Percentiles rank a stretch among this genome's conserved stretches.
phyloP scores from a whole-genome alignment of 2,329 filamentous ascomycete genomes.

The Capronia epimyces region DNA sequence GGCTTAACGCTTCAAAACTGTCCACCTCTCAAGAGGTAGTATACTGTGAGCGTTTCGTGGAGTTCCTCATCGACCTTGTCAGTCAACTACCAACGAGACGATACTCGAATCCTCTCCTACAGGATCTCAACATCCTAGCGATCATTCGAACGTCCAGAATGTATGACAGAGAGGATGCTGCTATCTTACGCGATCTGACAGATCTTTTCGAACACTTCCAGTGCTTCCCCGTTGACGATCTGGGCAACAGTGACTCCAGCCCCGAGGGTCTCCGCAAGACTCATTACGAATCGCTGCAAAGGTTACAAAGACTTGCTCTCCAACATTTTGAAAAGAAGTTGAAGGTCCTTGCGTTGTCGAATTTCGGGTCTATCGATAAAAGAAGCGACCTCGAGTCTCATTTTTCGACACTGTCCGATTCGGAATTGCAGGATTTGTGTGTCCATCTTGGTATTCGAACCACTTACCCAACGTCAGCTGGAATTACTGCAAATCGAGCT shows the following conservation, averaged over 20 bases:
- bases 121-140: constrained; percentile 77
- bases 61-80: constrained; percentile 82
- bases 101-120: constrained; percentile 83
- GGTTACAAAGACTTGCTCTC: constrained; percentile 69
- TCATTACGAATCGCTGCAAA: constrained; percentile 72
- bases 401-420: constrained; percentile 65
- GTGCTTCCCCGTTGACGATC: constrained; percentile 84
- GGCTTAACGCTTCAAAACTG: constrained; percentile 55
- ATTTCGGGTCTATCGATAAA: constrained; percentile 81
- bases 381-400: constrained; percentile 72
- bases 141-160: constrained; percentile 72
- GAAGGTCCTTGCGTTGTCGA: constrained; percentile 84
- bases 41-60: constrained; percentile 90
- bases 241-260: constrained; percentile 72
- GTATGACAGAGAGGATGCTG: constrained; percentile 68
- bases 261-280: constrained; percentile 68
- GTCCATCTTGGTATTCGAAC: constrained; percentile 70
- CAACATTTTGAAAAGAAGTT: constrained; percentile 85
- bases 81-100: constrained; percentile 90
- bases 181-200: constrained; percentile 73
- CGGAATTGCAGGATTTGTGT: constrained; percentile 66
- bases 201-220: constrained; percentile 79
- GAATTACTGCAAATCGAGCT: constrained; percentile 55
- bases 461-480: constrained; percentile 68
- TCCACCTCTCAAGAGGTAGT: constrained; percentile 53